Evolutionary conservation across 129 eudicot genomes (phyloP).

Genomic region (Deinandra increscens): DNA sequence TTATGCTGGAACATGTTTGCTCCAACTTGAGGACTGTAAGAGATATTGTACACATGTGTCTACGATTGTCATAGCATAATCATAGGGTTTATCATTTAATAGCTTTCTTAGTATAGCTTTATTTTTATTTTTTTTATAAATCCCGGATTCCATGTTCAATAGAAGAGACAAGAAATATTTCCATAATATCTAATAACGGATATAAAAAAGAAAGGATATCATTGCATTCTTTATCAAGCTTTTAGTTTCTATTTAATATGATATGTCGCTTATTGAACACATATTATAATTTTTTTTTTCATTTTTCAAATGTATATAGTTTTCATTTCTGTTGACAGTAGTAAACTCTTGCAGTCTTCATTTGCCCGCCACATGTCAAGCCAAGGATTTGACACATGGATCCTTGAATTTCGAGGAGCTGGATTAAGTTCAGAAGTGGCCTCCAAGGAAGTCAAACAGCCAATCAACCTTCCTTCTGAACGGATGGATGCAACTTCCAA

Average conservation of each 20-base stretch:
- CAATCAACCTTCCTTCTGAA: conserved; percentile 35
- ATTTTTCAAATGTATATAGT: conserved; percentile 7
- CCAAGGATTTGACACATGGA: conserved; percentile 88
- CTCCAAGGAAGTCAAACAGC: conserved; percentile 36
- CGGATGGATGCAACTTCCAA: conserved; percentile 23
- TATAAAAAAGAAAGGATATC: not conserved
- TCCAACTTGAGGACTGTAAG: not conserved
- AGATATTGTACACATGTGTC: not conserved
- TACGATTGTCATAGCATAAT: not conserved
- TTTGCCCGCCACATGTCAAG: conserved; percentile 78
- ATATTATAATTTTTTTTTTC: not conserved
- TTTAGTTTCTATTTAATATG: not conserved
- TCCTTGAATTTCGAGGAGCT: conserved; percentile 81
- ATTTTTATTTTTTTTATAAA: not conserved
- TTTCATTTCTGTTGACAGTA: conserved; percentile 19
- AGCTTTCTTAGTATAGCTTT: not conserved
- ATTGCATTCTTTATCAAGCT: not conserved
- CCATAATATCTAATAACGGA: not conserved
- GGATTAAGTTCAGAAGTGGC: conserved; percentile 61
- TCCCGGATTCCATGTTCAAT: not conserved
- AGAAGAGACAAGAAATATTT: not conserved
- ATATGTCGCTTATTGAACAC: conserved; percentile 5
- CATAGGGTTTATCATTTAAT: not conserved
- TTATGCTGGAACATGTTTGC: not conserved
- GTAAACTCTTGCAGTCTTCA: conserved; percentile 56